Percentiles rank a stretch among this genome's conserved stretches.
Evolutionary conservation across 75 land plant genomes (phyloP).

Genomic region (Pinus taeda): DNA sequence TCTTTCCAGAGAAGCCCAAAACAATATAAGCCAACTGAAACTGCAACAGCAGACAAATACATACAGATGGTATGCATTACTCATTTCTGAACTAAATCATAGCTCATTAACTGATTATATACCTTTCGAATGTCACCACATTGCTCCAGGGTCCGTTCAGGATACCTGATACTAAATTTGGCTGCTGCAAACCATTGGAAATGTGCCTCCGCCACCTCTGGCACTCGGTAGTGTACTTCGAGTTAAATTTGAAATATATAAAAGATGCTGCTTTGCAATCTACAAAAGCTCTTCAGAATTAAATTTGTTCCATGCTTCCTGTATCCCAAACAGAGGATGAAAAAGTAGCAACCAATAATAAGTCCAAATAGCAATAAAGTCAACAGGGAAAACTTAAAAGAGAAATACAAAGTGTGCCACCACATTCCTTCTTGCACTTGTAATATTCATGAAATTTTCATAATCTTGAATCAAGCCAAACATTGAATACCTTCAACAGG

Average conservation of each 20-base stretch:
- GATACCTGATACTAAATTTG: neutral
- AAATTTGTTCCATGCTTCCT: conserved; percentile 79
- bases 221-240: neutral
- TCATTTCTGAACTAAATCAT: conserved; percentile 3
- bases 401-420: neutral
- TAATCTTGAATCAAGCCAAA: conserved; percentile 33
- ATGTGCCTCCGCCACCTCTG: neutral
- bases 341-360: conserved; percentile 2
- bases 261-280: conserved; percentile 5
- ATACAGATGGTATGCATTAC: neutral
- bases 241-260: conserved; percentile 3
- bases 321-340: conserved; percentile 6
- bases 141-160: neutral
- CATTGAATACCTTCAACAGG: conserved; percentile 77
- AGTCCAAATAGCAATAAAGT: neutral
- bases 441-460: neutral
- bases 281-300: conserved; percentile 67
- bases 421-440: neutral
- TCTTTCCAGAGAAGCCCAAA: conserved; percentile 1
- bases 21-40: conserved; percentile 6
- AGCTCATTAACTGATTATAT: conserved; percentile 4
- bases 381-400: conserved; percentile 1
- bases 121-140: conserved; percentile 1
- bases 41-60: conserved; percentile 3
- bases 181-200: neutral